phyloP scores from a whole-genome alignment of 164 flowering plant species.

The Santalum album region DNA sequence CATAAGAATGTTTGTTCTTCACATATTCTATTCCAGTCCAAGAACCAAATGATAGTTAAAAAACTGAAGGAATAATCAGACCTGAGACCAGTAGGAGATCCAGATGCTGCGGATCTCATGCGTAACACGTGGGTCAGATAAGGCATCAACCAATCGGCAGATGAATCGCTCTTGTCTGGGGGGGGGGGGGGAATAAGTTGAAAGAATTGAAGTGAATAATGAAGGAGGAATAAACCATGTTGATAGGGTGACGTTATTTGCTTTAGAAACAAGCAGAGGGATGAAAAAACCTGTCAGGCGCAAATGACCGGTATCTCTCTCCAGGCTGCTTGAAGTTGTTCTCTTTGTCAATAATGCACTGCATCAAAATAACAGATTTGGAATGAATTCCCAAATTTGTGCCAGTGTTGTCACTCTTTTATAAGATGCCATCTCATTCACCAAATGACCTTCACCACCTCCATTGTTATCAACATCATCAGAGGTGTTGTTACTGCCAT shows the following conservation, averaged over 20 bases:
- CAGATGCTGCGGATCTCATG: slow-evolving; percentile 79
- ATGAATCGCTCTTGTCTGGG: slow-evolving; percentile 93
- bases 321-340: slow-evolving; percentile 99
- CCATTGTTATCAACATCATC: too few relatives aligned
- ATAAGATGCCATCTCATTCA: too few relatives aligned
- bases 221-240: background rate
- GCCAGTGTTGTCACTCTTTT: too few relatives aligned
- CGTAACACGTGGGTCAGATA: slow-evolving; percentile 83
- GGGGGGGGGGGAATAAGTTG: too few relatives aligned
- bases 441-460: too few relatives aligned
- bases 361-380: slow-evolving; percentile 5
- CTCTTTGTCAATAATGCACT: slow-evolving; percentile 81
- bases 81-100: slow-evolving; percentile 92
- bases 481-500: too few relatives aligned
- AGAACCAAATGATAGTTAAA: too few relatives aligned
- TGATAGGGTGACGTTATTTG: background rate
- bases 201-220: background rate
- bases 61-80: slow-evolving; percentile 7
- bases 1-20: too few relatives aligned
- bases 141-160: slow-evolving; percentile 57
- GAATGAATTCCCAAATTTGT: too few relatives aligned
- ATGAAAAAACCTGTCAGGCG: slow-evolving; percentile 65
- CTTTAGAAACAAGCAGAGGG: background rate
- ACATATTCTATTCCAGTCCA: too few relatives aligned
- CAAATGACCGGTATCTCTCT: slow-evolving; percentile 81